Percentiles rank a stretch among this genome's conserved stretches.
These are phyloP conservation scores for Euphorbia lathyris DNA, from an alignment of 345 rosid genomes.

Conservation along the genomic window DNA sequence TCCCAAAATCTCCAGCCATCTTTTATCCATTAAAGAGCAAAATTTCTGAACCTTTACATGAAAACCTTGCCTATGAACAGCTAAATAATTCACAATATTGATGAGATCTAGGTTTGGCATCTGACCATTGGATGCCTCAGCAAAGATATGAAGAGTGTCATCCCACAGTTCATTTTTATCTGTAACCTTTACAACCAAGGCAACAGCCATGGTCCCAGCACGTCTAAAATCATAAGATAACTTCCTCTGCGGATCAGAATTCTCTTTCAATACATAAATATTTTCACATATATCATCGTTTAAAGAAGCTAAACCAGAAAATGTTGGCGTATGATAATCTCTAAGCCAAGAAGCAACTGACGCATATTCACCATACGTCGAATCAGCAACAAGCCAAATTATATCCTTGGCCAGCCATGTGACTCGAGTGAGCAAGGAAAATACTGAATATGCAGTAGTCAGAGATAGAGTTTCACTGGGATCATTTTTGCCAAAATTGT, in stretches of 20 bases:
- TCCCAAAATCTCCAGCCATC: slow-evolving; percentile 58
- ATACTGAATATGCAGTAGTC: slow-evolving; percentile 61
- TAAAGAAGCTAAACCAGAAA: slow-evolving; percentile 33
- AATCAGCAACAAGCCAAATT: slow-evolving; percentile 86
- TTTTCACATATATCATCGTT: slow-evolving; percentile 33
- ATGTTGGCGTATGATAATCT: slow-evolving; percentile 74
- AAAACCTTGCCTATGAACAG: slow-evolving; percentile 85
- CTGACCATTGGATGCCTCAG: slow-evolving; percentile 98
- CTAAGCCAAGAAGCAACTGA: slow-evolving; percentile 82
- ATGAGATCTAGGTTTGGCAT: slow-evolving; percentile 97
- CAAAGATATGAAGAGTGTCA: slow-evolving; percentile 65
- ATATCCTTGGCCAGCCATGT: slow-evolving; percentile 95
- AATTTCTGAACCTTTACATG: slow-evolving; percentile 67
- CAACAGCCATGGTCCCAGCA: slow-evolving; percentile 90
- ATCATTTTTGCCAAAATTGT: slow-evolving; percentile 48
- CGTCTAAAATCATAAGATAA: slow-evolving; percentile 51
- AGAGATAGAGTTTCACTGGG: slow-evolving; percentile 51
- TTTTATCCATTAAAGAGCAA: slow-evolving; percentile 50
- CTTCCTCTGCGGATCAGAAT: slow-evolving; percentile 21
- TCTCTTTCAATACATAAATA: slow-evolving; percentile 21
- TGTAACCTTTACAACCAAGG: slow-evolving; percentile 77
- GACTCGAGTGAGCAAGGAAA: slow-evolving; percentile 77
- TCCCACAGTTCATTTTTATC: slow-evolving; percentile 44
- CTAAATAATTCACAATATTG: slow-evolving; percentile 83
- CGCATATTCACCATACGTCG: slow-evolving; percentile 74